A percentile compares a stretch with the other conserved stretches of the same genome.
Evolutionary conservation across 768 basidiomycete genomes (phyloP).

Genomic region (Termitomyces sp.): DNA sequence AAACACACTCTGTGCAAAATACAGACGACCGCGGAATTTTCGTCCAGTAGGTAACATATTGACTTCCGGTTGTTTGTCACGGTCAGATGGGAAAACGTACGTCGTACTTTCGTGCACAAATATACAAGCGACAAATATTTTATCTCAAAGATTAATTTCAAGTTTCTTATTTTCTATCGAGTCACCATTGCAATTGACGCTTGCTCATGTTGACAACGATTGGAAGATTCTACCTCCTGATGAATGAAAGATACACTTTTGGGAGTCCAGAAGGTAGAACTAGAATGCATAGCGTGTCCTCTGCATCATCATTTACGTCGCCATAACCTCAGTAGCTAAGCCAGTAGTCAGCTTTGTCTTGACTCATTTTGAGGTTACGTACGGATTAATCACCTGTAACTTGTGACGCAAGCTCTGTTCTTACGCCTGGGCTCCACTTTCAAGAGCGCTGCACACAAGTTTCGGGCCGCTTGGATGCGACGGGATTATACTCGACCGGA

Average conservation of each 20-base stretch:
- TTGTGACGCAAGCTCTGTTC: constrained; percentile 35
- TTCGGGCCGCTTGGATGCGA: constrained; percentile 36
- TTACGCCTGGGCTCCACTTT: constrained; percentile 41
- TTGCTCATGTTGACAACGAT: constrained; percentile 14
- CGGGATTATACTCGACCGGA: constrained; percentile 39
- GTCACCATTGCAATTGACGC: background rate
- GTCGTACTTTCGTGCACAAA: constrained; percentile 3
- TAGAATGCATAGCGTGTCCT: constrained; percentile 27
- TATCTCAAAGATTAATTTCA: constrained; percentile 14
- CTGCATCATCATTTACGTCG: background rate
- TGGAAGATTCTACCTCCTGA: constrained; percentile 29
- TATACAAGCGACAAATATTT: background rate
- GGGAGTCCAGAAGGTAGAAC: constrained; percentile 24
- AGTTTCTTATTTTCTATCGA: constrained; percentile 27
- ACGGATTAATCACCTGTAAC: background rate
- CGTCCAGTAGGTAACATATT: constrained; percentile 51
- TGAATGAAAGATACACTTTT: constrained; percentile 28
- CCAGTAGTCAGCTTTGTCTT: constrained; percentile 34
- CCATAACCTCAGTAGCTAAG: constrained; percentile 27
- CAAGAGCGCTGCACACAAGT: constrained; percentile 41
- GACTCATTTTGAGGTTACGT: background rate
- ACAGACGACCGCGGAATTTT: constrained; percentile 48
- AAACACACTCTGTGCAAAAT: constrained; percentile 35
- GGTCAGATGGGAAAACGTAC: constrained; percentile 33
- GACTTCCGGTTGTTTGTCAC: constrained; percentile 51